phyloP scores from a whole-genome alignment of 805 yeast species.

The Limtongia smithiae region DNA sequence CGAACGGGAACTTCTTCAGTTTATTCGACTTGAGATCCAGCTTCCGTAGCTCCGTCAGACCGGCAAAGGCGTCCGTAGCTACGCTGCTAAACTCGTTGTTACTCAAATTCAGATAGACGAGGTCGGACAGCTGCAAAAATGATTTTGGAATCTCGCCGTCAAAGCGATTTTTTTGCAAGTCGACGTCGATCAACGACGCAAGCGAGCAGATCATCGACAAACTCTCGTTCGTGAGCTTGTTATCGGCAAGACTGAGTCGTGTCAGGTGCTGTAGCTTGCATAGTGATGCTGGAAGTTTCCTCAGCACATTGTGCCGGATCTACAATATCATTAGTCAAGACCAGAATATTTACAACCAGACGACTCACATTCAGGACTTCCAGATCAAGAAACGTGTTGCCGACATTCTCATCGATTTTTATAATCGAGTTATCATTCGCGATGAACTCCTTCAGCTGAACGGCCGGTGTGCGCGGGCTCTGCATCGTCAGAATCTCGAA shows the following conservation, averaged over 20 bases:
- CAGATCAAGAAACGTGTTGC: conserved; percentile 3
- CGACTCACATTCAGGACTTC: conserved; percentile 15
- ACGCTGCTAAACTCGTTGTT: conserved; percentile 17
- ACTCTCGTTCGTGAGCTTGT: conserved; percentile 14
- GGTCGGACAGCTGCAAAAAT: conserved; percentile 5
- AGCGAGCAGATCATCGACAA: conserved; percentile 8
- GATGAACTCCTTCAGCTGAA: conserved; percentile 3
- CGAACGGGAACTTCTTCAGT: conserved; percentile 18
- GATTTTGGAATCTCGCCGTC: conserved; percentile 21
- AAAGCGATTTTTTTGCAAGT: conserved; percentile 16
- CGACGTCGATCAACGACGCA: conserved; percentile 12
- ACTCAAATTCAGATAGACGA: conserved; percentile 13
- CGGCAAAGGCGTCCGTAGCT: conserved; percentile 4
- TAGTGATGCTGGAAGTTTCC: conserved; percentile 16
- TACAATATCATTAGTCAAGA: neutral
- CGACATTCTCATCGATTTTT: conserved; percentile 11
- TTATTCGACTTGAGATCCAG: conserved; percentile 11
- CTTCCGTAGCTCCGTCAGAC: conserved; percentile 6
- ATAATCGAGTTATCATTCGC: conserved; percentile 15
- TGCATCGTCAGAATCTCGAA: conserved; percentile 9
- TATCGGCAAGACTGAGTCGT: conserved; percentile 6
- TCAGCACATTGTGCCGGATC: conserved; percentile 15
- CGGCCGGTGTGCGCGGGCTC: neutral
- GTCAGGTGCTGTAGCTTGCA: conserved; percentile 4
- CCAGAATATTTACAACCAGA: neutral